Evolutionary conservation across 139 green algal genomes (phyloP).

Genomic region (Micromonas commoda): DNA sequence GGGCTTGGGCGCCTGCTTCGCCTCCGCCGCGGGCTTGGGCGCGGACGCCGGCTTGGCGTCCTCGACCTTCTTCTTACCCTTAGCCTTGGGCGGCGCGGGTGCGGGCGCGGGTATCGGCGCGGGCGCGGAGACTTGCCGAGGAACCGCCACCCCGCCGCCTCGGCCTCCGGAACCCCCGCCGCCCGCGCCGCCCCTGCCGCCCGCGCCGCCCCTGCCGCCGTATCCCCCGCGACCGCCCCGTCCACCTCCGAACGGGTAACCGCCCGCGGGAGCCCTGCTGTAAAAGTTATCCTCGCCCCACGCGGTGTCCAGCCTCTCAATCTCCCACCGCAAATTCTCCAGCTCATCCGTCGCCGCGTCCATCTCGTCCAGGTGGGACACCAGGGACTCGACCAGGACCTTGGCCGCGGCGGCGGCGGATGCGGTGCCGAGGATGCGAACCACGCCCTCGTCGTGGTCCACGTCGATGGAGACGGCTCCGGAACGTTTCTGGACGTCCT

Average conservation of each 20-base stretch:
- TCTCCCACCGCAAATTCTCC: not conserved
- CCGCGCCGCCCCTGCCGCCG: not conserved
- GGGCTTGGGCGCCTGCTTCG: not conserved
- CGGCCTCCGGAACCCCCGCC: not conserved
- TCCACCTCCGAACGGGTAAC: not conserved
- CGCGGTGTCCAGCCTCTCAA: not conserved
- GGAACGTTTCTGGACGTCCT: slow-evolving; percentile 2
- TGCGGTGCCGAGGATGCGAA: not conserved
- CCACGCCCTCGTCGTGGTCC: not conserved
- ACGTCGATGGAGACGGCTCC: not conserved
- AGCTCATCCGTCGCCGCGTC: not conserved
- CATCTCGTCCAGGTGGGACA: not conserved
- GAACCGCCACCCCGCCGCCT: not conserved
- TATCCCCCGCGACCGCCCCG: not conserved
- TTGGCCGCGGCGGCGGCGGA: not conserved
- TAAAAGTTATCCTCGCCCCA: not conserved
- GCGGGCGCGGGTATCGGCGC: not conserved
- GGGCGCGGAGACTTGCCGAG: not conserved
- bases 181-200: not conserved
- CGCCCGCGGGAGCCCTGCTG: not conserved
- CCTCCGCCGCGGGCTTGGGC: not conserved
- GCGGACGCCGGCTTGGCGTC: not conserved
- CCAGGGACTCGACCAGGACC: slow-evolving; percentile 1
- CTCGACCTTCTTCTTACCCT: not conserved
- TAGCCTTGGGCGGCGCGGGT: not conserved